Conservation (phyloP, 768 basidiomycete species). For the Lentinula raphanica region DNA sequence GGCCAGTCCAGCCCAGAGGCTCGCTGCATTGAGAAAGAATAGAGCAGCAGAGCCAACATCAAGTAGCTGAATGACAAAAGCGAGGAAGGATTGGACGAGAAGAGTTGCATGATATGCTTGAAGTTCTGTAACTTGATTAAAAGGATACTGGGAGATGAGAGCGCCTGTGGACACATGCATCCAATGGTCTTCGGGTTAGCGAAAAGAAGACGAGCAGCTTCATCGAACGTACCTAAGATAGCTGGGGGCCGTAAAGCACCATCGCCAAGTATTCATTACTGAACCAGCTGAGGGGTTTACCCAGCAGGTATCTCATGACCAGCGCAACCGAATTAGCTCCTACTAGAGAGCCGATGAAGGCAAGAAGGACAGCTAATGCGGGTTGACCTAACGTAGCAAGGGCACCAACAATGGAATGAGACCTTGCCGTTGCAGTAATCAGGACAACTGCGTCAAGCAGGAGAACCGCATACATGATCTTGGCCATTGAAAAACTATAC, state of each 20-base stretch:
- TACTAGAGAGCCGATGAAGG: constrained; percentile 49
- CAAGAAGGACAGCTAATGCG: constrained; percentile 41
- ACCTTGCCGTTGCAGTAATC: background rate
- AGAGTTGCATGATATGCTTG: constrained; percentile 56
- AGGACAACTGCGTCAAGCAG: constrained; percentile 42
- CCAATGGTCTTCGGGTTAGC: background rate
- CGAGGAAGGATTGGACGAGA: constrained; percentile 52
- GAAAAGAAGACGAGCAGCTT: background rate
- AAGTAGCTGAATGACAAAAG: constrained; percentile 55
- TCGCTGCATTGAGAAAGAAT: constrained; percentile 57
- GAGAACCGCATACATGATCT: constrained; percentile 48
- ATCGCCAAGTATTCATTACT: constrained; percentile 59
- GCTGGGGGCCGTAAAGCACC: constrained; percentile 70
- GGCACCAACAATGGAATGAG: background rate
- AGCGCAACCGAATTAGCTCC: constrained; percentile 69
- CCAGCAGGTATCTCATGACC: constrained; percentile 55
- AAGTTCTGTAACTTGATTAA: constrained; percentile 50
- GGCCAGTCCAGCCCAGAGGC: constrained; percentile 52
- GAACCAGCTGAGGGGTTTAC: constrained; percentile 85
- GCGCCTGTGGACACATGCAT: constrained; percentile 39
- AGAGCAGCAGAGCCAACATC: constrained; percentile 74
- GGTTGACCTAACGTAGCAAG: constrained; percentile 26
- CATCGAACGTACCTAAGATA: constrained; percentile 46
- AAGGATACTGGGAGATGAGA: constrained; percentile 54
- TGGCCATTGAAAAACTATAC: constrained; percentile 72